Percentiles rank a stretch among this genome's conserved stretches.
Conservation (phyloP, 2,329 filamentous ascomycete species). For the Exophiala viscosa region DNA sequence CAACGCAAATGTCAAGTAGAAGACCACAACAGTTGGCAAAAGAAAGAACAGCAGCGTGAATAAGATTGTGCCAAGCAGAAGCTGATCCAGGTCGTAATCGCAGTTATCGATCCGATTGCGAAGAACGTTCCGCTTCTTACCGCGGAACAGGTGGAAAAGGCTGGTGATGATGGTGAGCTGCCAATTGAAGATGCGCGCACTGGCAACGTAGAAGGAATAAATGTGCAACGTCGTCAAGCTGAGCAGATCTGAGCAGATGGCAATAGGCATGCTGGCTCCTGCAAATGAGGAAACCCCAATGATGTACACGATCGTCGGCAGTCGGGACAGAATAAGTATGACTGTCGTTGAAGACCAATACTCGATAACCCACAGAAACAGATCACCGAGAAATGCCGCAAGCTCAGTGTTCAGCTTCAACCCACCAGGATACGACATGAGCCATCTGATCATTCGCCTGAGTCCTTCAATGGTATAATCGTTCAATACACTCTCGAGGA, state of each 20-base stretch:
- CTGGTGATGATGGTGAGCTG: constrained; percentile 95
- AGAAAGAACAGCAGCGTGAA: constrained; percentile 95
- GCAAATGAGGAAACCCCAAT: constrained; percentile 94
- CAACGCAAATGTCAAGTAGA: constrained; percentile 93
- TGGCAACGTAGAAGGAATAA: constrained; percentile 96
- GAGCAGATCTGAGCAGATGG: constrained; percentile 88
- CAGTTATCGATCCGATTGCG: constrained; percentile 97
- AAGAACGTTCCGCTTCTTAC: constrained; percentile 95
- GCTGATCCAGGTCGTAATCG: constrained; percentile 96
- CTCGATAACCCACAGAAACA: constrained; percentile 98
- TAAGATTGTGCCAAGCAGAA: constrained; percentile 91
- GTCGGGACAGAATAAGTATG: constrained; percentile 71
- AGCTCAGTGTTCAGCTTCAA: constrained; percentile 93
- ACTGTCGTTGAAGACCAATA: constrained; percentile 68
- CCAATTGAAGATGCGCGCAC: constrained; percentile 96
- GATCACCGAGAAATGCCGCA: constrained; percentile 85
- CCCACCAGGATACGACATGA: constrained; percentile 93
- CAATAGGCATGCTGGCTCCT: constrained; percentile 94
- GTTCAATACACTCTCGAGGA: constrained; percentile 71
- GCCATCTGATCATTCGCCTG: constrained; percentile 84
- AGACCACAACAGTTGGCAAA: constrained; percentile 89
- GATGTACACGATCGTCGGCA: constrained; percentile 86
- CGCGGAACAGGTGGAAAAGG: constrained; percentile 96
- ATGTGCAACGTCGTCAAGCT: constrained; percentile 92
- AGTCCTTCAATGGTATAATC: constrained; percentile 85